Evolutionary conservation across 306 rosid species (phyloP).

Genomic region (Cicer arietinum): DNA sequence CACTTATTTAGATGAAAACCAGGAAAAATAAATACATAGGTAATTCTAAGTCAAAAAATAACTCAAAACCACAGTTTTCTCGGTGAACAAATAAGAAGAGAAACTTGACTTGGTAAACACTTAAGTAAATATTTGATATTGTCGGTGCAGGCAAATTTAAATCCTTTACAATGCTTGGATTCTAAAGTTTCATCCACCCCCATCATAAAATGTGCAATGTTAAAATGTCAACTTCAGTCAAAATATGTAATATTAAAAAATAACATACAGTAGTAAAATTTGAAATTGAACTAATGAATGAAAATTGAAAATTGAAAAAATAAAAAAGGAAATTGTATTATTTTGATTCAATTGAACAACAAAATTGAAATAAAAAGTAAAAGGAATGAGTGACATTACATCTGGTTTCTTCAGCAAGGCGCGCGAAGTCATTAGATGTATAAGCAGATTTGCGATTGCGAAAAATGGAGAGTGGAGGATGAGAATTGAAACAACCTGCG

Average conservation of each 20-base stretch:
- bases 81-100: too few species aligned
- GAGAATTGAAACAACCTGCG: slow-evolving; percentile 54
- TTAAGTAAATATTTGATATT: too few species aligned
- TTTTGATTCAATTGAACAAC: neutral
- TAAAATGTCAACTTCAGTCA: neutral
- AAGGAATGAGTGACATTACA: slow-evolving; percentile 49
- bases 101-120: too few species aligned
- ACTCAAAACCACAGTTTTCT: too few species aligned
- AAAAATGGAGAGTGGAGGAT: slow-evolving; percentile 4
- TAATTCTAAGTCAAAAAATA: too few species aligned
- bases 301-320: neutral
- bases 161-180: neutral
- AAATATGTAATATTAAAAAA: too few species aligned
- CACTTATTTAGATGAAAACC: too few species aligned
- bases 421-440: slow-evolving; percentile 39
- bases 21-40: too few species aligned
- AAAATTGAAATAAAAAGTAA: neutral
- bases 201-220: slow-evolving; percentile 3
- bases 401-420: slow-evolving; percentile 63
- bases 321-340: neutral
- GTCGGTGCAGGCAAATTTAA: too few species aligned
- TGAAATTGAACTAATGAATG: neutral
- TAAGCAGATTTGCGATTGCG: slow-evolving; percentile 24
- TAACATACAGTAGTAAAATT: neutral
- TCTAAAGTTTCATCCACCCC: neutral